Conservation (phyloP, 495 filamentous ascomycete genomes). For the Pyronema domesticum region DNA sequence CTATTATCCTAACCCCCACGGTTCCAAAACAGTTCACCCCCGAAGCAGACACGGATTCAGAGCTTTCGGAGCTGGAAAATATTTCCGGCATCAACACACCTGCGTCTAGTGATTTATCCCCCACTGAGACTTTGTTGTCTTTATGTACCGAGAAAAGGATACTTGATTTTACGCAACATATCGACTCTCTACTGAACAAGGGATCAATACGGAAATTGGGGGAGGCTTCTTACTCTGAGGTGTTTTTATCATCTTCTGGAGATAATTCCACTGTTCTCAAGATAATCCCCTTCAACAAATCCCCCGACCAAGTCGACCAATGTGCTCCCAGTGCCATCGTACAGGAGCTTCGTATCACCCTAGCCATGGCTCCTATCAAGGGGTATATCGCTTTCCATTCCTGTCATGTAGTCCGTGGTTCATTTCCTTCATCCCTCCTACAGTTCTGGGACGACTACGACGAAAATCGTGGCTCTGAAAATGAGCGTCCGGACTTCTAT, state of each 20-base stretch:
- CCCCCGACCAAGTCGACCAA: conserved; percentile 9
- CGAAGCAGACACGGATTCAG: background rate
- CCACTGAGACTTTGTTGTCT: conserved; percentile 10
- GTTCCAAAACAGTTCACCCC: conserved; percentile 1
- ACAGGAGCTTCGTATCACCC: conserved; percentile 22
- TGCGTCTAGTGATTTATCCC: background rate
- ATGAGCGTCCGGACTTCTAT: conserved; percentile 22
- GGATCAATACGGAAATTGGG: conserved; percentile 18
- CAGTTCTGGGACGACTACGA: conserved; percentile 21
- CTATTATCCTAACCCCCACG: background rate
- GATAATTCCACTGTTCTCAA: conserved; percentile 16
- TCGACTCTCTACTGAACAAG: conserved; percentile 5
- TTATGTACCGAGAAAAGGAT: conserved; percentile 10
- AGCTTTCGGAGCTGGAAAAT: background rate
- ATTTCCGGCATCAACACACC: background rate
- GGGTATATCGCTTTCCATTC: conserved; percentile 22
- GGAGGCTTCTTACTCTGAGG: conserved; percentile 24
- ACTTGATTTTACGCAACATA: conserved; percentile 17
- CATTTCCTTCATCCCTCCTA: conserved; percentile 16
- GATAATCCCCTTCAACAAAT: conserved; percentile 21
- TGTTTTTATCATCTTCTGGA: conserved; percentile 13
- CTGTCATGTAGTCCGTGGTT: conserved; percentile 11
- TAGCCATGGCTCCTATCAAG: conserved; percentile 13
- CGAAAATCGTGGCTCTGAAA: conserved; percentile 22
- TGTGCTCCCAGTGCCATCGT: conserved; percentile 15